Conservation (phyloP, 371 early-diverging fungal genomes). For the Mucor sp. region DNA sequence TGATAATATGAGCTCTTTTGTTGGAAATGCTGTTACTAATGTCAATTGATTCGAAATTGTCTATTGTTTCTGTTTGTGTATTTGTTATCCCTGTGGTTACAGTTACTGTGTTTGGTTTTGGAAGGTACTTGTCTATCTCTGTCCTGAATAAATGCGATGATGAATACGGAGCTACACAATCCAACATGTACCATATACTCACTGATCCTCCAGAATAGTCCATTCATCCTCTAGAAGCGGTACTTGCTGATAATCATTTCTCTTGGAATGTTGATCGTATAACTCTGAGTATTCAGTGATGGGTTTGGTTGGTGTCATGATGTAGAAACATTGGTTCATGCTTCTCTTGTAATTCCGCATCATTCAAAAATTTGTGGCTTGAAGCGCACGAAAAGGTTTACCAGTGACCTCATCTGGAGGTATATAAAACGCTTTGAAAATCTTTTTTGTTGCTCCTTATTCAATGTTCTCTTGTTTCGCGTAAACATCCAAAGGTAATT, state of each 20-base stretch:
- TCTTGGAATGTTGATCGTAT: neutral
- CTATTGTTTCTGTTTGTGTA: conserved; percentile 1
- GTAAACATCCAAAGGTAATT: conserved; percentile 16
- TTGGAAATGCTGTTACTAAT: conserved; percentile 21
- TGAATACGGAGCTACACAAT: neutral
- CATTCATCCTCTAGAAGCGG: conserved; percentile 13
- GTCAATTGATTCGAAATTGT: conserved; percentile 9
- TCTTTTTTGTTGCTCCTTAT: neutral
- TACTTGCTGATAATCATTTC: neutral
- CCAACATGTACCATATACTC: neutral
- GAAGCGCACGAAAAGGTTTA: conserved; percentile 1
- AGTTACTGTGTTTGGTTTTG: conserved; percentile 8
- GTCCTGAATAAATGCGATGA: neutral
- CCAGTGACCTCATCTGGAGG: neutral
- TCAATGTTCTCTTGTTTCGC: neutral
- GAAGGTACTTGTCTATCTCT: conserved; percentile 21
- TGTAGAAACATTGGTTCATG: neutral
- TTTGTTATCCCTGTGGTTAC: conserved; percentile 23
- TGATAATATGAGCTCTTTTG: conserved; percentile 41
- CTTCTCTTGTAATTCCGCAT: neutral
- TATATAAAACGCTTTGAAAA: neutral
- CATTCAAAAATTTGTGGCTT: conserved; percentile 16
- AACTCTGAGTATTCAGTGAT: neutral
- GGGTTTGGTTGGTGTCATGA: neutral
- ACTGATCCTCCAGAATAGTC: conserved; percentile 7